Conservation (phyloP, 805 yeast species). For the Lipomyces sp. region DNA sequence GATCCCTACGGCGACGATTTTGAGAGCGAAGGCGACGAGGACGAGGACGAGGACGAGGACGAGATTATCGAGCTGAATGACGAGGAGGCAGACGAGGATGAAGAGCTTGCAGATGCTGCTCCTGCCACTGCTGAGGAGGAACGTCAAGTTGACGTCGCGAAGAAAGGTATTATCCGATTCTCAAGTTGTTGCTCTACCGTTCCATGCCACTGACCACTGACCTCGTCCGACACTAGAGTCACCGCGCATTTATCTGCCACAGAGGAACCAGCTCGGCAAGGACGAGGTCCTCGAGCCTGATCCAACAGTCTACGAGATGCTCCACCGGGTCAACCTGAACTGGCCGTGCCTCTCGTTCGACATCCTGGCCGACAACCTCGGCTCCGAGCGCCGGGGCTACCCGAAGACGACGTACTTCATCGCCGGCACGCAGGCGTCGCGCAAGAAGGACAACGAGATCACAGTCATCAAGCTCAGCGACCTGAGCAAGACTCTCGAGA, state of each 20-base stretch:
- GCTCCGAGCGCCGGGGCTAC: conserved; percentile 80
- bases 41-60: conserved; percentile 78
- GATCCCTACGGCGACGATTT: conserved; percentile 54
- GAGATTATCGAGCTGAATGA: conserved; percentile 69
- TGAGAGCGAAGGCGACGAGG: conserved; percentile 41
- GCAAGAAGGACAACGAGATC: conserved; percentile 83
- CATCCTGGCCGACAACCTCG: conserved; percentile 78
- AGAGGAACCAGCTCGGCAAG: conserved; percentile 84
- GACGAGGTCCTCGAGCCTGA: conserved; percentile 96
- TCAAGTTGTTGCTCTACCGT: no score
- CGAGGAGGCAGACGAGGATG: conserved; percentile 63
- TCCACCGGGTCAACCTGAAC: conserved; percentile 87
- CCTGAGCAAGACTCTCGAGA: conserved; percentile 79
- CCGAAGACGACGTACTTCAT: conserved; percentile 85
- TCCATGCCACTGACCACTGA: no score
- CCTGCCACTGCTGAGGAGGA: conserved; percentile 34
- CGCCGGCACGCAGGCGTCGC: conserved; percentile 91
- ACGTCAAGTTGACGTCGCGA: conserved; percentile 33
- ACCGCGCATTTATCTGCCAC: conserved; percentile 72
- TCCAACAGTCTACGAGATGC: conserved; percentile 92
- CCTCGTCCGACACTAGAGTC: no score
- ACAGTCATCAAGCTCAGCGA: conserved; percentile 79
- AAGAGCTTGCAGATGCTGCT: conserved; percentile 23
- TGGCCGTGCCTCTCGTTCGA: conserved; percentile 97
- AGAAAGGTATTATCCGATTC: conserved; percentile 33